Base-by-base conservation (phyloP, 2,329 filamentous ascomycete genomes). In the Didymella arachidicola region DNA sequence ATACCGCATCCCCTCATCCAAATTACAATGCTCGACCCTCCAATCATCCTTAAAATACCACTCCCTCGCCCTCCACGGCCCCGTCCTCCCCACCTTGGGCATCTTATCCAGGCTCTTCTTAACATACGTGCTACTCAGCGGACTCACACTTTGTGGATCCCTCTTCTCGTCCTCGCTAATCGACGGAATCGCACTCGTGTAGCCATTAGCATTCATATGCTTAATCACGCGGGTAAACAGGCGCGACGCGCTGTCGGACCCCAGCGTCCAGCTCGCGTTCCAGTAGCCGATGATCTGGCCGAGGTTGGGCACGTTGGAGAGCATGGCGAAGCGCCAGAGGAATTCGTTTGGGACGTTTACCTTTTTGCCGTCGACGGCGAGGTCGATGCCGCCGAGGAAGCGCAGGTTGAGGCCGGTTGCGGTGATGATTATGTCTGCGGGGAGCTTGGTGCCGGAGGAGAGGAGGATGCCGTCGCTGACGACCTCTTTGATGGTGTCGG, bases 371-470 rank as follows among this genome's bases (percentile, higher is more conserved):
- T 90, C 85, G 7, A 89, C 75, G 1, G 69, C 68, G 12, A 89
- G 63, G 2, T 77, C 69, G 30, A 85, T 81, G 19, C 80, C 79
- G 25, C 86, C 86, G 1, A 82, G 84, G 36, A 89, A 78, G 10
- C 79, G 72, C 42, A 89, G 72, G 51, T 82, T 82, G 2, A 89
- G 79, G 0, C 88, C 88, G 0, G 88, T 90, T 0, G 88, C 88
- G 0, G 87, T 88, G 53, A 90, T 78, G 62, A 90, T 87, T 55
- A 86, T 80, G 64, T 90, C 87, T 0, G 87, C 82, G 12, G 81
- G 70, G 0, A 90, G 69, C 60, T 76, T 77, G 45, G 77, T 68
- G 27, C 81, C 82, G 1, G 77, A 80, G 19, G 77, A 69, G 7
- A 87, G 74, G 22, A 78, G 70, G 60, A 87, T 84, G 16, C 80